These are phyloP conservation scores for Leptographium radiaticola DNA, from an alignment of 2,329 filamentous ascomycete genomes.

Conservation along the genomic window DNA sequence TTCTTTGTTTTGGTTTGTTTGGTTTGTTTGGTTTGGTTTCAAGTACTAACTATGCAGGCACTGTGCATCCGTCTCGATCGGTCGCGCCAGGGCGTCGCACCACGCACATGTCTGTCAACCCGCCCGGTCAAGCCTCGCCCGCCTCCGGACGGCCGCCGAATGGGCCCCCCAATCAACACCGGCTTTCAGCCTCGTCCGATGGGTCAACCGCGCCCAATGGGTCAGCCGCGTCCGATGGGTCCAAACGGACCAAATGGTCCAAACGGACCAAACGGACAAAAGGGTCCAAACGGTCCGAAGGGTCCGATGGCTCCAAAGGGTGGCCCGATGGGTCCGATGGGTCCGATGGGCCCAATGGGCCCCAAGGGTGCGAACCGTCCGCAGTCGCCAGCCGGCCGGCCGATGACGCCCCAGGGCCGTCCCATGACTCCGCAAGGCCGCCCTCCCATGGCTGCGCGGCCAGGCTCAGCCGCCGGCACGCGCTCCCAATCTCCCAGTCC, in stretches of 20 bases:
- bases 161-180: conserved; percentile 41
- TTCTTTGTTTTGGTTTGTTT: no score
- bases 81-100: conserved; percentile 83
- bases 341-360: background rate
- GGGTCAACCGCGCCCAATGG: conserved; percentile 15
- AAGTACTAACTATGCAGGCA: conserved; percentile 39
- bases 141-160: conserved; percentile 27
- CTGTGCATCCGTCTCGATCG: conserved; percentile 86
- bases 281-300: background rate
- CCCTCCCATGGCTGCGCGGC: background rate
- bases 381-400: conserved; percentile 13
- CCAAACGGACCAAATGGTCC: background rate
- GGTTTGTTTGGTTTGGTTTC: no score
- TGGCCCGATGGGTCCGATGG: background rate
- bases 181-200: conserved; percentile 18
- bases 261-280: background rate
- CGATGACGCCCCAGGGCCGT: conserved; percentile 11
- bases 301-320: background rate
- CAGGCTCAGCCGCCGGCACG: conserved; percentile 6
- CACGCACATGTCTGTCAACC: conserved; percentile 84
- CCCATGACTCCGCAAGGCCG: conserved; percentile 14
- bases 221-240: background rate
- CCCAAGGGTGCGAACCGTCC: background rate
- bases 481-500: conserved; percentile 18
- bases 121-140: conserved; percentile 79